Conservation (phyloP, 306 rosid species). For the Acacia crassicarpa region DNA sequence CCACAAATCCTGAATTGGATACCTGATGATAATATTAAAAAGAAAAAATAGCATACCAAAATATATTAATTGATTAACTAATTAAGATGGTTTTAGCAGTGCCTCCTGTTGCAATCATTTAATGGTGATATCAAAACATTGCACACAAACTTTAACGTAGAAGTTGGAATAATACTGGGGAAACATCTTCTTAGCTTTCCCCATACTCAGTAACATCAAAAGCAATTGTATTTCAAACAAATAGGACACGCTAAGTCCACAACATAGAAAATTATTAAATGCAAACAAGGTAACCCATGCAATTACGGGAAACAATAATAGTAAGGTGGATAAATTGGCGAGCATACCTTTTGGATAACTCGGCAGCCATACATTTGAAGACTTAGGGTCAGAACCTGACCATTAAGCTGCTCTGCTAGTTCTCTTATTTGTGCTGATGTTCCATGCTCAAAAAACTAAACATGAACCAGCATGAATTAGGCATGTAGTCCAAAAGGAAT, state of each 20-base stretch:
- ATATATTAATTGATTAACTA: background rate
- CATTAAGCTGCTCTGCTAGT: slow-evolving; percentile 82
- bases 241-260: background rate
- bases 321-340: slow-evolving; percentile 21
- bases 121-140: background rate
- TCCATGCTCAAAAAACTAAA: slow-evolving; percentile 97
- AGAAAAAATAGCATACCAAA: background rate
- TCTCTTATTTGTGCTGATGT: slow-evolving; percentile 77
- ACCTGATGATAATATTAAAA: too few species aligned
- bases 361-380: slow-evolving; percentile 99
- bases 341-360: slow-evolving; percentile 88
- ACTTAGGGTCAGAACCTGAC: slow-evolving; percentile 83
- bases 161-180: background rate
- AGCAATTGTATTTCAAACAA: background rate
- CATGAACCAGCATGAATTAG: slow-evolving; percentile 37
- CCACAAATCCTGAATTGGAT: too few species aligned
- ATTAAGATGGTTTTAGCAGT: background rate
- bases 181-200: background rate
- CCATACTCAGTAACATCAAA: slow-evolving; percentile 1
- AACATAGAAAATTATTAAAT: background rate
- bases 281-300: background rate
- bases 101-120: background rate
- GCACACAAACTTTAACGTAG: background rate
- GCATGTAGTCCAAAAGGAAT: background rate
- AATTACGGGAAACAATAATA: slow-evolving; percentile 16